Conservation (phyloP, 192 early-diverging fungal species). For the Obelidium mucronatum region DNA sequence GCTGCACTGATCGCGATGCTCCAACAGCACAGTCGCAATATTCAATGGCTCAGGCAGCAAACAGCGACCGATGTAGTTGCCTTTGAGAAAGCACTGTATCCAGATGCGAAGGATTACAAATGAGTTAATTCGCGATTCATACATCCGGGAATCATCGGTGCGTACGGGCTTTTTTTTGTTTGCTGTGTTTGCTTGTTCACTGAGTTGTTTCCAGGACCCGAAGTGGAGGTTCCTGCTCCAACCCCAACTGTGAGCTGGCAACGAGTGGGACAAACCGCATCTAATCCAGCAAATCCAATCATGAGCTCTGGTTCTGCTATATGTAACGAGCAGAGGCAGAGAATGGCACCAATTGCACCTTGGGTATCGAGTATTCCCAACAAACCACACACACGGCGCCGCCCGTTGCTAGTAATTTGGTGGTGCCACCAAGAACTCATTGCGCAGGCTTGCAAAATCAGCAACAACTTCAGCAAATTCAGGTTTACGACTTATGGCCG, state of each 20-base stretch:
- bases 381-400: no score
- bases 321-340: no score
- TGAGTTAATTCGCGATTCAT: conserved; percentile 28
- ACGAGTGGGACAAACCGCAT: not conserved
- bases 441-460: no score
- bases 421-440: no score
- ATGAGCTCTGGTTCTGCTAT: no score
- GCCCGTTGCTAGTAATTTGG: no score
- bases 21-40: not conserved
- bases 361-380: no score
- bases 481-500: not conserved
- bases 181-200: not conserved
- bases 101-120: conserved; percentile 22
- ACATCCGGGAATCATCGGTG: conserved; percentile 26
- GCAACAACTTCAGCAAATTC: not conserved
- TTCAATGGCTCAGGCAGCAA: not conserved
- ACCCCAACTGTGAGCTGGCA: not conserved
- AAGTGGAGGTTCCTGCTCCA: conserved; percentile 4
- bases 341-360: no score
- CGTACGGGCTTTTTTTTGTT: not conserved
- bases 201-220: conserved; percentile 5
- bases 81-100: conserved; percentile 25
- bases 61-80: conserved; percentile 6
- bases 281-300: not conserved
- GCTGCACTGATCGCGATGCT: not conserved